phyloP scores from a whole-genome alignment of 768 basidiomycete genomes.

The Postia placenta region DNA sequence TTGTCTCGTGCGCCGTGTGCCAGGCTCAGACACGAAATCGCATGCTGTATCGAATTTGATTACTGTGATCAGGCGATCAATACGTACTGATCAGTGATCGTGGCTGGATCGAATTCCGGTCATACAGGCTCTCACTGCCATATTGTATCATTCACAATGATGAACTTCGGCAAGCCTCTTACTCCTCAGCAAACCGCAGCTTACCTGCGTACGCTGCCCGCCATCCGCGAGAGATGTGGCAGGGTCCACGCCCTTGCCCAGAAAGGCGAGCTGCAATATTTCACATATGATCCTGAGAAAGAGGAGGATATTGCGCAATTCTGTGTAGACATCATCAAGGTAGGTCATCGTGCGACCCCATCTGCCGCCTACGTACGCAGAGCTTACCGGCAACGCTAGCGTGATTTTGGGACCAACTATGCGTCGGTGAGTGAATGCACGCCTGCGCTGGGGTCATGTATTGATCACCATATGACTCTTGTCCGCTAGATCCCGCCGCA shows the following conservation, averaged over 20 bases:
- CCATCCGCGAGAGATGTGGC: conserved; percentile 83
- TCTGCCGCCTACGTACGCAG: not conserved
- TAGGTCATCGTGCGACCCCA: not conserved
- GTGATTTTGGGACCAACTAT: conserved; percentile 75
- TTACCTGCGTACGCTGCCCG: conserved; percentile 80
- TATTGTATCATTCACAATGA: not conserved
- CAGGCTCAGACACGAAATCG: not conserved
- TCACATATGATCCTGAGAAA: conserved; percentile 76
- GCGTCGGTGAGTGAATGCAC: conserved; percentile 39
- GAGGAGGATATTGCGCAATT: conserved; percentile 64
- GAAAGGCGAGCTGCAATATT: conserved; percentile 73
- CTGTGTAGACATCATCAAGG: conserved; percentile 65
- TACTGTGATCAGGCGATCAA: too few species aligned
- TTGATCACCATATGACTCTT: not conserved
- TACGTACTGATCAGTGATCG: not conserved
- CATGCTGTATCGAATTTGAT: not conserved
- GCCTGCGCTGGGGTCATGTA: not conserved
- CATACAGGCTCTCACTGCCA: not conserved
- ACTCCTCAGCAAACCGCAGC: conserved; percentile 36
- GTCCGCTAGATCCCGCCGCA: conserved; percentile 70
- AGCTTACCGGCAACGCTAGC: too few species aligned
- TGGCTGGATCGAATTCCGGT: not conserved
- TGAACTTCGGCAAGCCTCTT: conserved; percentile 5
- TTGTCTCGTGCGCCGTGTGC: not conserved
- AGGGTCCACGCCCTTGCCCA: conserved; percentile 75